Percentiles rank a stretch among this genome's conserved stretches.
These are phyloP conservation scores for Mycogone perniciosa DNA, from an alignment of 2,329 filamentous ascomycete species.

Conservation along the genomic window DNA sequence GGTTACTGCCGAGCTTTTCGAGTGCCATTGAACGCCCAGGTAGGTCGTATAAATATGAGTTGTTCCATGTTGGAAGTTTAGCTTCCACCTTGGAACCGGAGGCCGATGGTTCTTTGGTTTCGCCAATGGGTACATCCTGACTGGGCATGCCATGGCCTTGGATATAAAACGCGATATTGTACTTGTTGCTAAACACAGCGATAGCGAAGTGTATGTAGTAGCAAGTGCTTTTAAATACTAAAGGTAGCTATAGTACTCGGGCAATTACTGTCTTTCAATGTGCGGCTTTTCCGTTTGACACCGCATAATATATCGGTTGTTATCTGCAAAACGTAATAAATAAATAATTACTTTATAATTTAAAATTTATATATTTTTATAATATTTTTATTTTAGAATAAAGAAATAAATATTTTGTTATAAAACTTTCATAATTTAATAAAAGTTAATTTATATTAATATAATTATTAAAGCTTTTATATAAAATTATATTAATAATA, in stretches of 20 bases:
- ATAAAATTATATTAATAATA: too few species aligned
- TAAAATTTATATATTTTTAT: too few species aligned
- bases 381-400: too few species aligned
- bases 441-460: too few species aligned
- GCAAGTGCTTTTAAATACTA: neutral
- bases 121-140: slow-evolving; percentile 22
- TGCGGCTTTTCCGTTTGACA: neutral
- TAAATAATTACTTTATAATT: too few species aligned
- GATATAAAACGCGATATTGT: neutral
- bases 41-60: slow-evolving; percentile 21
- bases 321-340: neutral
- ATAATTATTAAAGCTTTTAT: too few species aligned
- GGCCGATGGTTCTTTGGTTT: slow-evolving; percentile 23
- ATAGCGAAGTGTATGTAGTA: neutral
- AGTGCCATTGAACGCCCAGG: slow-evolving; percentile 23
- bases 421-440: too few species aligned
- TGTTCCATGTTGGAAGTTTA: slow-evolving; percentile 15
- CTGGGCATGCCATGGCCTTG: slow-evolving; percentile 2
- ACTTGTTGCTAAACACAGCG: neutral
- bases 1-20: slow-evolving; percentile 8
- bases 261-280: neutral
- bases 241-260: neutral
- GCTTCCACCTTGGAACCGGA: slow-evolving; percentile 26
- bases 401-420: too few species aligned
- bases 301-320: neutral